phyloP scores from a whole-genome alignment of 2,329 filamentous ascomycete genomes.

The Metarhizium humberi region DNA sequence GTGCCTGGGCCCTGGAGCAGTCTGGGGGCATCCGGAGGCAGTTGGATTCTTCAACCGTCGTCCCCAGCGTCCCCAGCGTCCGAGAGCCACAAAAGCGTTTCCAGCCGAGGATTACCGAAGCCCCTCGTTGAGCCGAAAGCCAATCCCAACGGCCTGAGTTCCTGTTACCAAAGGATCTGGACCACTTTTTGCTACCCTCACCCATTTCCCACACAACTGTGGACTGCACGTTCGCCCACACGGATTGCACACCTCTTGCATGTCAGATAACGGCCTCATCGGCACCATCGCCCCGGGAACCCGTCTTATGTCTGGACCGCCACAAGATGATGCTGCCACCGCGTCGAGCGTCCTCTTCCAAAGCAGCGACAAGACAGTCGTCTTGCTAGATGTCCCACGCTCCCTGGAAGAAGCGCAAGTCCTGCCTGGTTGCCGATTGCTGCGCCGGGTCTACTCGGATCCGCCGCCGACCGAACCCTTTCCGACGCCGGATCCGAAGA shows the following conservation, averaged over 20 bases:
- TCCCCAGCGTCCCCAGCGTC: no score
- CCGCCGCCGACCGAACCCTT: constrained; percentile 35
- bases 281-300: not conserved
- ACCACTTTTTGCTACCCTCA: not conserved
- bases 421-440: constrained; percentile 24
- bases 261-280: no score
- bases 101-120: constrained; percentile 12
- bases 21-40: not conserved
- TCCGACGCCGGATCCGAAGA: constrained; percentile 38
- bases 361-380: constrained; percentile 30
- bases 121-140: not conserved
- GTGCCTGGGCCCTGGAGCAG: not conserved
- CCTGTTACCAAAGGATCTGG: not conserved
- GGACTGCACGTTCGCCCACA: not conserved
- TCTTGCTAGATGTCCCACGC: constrained; percentile 59
- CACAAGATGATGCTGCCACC: not conserved
- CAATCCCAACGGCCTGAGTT: not conserved
- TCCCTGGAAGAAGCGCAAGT: constrained; percentile 61
- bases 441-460: constrained; percentile 36
- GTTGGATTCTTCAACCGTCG: not conserved
- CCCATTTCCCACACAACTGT: not conserved
- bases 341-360: constrained; percentile 23
- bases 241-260: no score
- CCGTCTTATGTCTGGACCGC: not conserved
- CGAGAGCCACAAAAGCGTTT: not conserved